Evolutionary conservation across 441 rosid species (phyloP).

Genomic region (Corymbia calophylla): DNA sequence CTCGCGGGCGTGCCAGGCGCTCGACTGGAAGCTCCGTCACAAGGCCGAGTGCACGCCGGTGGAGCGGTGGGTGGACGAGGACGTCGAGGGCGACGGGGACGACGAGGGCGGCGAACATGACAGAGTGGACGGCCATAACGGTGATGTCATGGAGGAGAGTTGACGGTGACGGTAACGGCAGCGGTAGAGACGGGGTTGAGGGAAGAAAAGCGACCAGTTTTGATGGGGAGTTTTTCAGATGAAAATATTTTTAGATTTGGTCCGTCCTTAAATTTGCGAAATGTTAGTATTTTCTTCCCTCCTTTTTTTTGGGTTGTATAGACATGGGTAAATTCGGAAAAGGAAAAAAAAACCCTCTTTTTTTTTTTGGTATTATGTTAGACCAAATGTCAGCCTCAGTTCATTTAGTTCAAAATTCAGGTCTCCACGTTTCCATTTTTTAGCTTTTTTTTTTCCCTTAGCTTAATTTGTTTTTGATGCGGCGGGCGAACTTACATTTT

Average conservation of each 20-base stretch:
- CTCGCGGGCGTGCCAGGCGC: conserved; percentile 84
- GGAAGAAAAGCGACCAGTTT: conserved; percentile 11
- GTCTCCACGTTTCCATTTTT: not conserved
- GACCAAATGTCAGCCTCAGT: conserved; percentile 1
- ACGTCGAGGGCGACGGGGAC: conserved; percentile 27
- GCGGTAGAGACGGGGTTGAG: not conserved
- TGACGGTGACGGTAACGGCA: conserved; percentile 6
- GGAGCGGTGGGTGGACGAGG: conserved; percentile 40
- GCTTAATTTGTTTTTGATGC: not conserved
- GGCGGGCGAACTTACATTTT: not conserved
- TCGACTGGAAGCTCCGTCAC: conserved; percentile 81
- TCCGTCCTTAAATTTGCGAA: not conserved
- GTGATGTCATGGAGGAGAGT: conserved; percentile 13
- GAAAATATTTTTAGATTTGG: not conserved
- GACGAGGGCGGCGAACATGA: conserved; percentile 15
- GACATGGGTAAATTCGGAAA: conserved; percentile 15
- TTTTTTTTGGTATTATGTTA: not conserved
- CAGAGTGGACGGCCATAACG: conserved; percentile 28
- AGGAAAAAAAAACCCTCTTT: not conserved
- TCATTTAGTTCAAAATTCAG: conserved; percentile 5
- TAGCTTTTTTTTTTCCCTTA: not conserved
- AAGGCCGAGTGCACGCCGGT: conserved; percentile 53
- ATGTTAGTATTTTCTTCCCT: conserved; percentile 14
- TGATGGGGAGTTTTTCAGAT: not conserved
- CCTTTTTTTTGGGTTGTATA: conserved; percentile 7